These are phyloP conservation scores for Mortierella sp. DNA, from an alignment of 371 early-diverging fungal genomes.

Conservation along the genomic window DNA sequence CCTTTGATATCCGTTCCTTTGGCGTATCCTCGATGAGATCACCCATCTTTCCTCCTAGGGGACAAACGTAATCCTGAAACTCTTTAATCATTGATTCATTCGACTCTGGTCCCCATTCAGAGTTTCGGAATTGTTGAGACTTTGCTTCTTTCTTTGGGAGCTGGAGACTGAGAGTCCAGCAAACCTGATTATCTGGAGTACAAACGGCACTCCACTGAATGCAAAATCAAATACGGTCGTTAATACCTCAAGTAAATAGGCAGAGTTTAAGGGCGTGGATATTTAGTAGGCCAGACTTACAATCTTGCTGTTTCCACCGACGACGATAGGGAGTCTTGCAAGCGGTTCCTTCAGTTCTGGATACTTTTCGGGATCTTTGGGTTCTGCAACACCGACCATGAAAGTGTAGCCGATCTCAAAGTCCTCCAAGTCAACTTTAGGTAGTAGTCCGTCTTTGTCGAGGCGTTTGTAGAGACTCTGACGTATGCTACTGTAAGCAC, in stretches of 20 bases:
- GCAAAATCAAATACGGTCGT: neutral
- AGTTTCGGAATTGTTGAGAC: neutral
- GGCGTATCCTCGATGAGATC: neutral
- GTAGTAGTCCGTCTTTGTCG: constrained; percentile 9
- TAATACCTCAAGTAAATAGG: neutral
- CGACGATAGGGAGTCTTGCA: neutral
- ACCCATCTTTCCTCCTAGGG: neutral
- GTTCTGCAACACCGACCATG: constrained; percentile 10
- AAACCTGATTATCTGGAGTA: neutral
- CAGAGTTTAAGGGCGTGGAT: neutral
- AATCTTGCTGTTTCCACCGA: constrained; percentile 9
- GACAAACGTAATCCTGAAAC: neutral
- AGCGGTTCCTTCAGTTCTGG: constrained; percentile 7
- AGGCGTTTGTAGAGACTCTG: constrained; percentile 20
- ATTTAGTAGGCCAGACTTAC: neutral
- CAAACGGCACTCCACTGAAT: neutral
- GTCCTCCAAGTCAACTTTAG: constrained; percentile 2
- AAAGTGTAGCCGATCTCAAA: constrained; percentile 1
- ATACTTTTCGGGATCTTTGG: constrained; percentile 8
- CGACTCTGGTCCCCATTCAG: constrained; percentile 4
- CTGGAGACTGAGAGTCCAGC: neutral
- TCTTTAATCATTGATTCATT: neutral
- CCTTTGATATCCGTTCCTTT: neutral
- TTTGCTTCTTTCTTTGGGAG: neutral
- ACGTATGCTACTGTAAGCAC: constrained; percentile 25